Evolutionary conservation across 768 basidiomycete species (phyloP), one percentile per base, ranked within the genome.

Genomic region (Rhizopogon roseolus): DNA sequence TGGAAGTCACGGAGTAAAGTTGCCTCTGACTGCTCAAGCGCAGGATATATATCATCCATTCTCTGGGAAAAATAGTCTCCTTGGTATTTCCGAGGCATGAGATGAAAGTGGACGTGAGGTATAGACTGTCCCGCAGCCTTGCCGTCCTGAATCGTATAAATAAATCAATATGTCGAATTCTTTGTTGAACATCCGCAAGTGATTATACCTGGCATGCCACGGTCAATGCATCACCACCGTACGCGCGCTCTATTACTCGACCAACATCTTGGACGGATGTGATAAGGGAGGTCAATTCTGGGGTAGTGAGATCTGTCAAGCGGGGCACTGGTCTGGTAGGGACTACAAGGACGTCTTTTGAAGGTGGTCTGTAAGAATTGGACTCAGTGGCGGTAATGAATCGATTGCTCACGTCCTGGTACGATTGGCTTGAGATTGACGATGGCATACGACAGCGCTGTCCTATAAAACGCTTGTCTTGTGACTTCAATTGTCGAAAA

Each of bases 351-450:
- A 86, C 84, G 66, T 86, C 84, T 86, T 62, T 49, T 43, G 34
- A 29, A 36, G 32, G 13, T 32, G 43, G 22, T 22, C 37, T 38
- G 49, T 50, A 7, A 45, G 22, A 49, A 17, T 42, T 29, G 53
- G 49, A 16, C n/a, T 28, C 17, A 7, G 38, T 25, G 1, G 5
- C 6, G 1, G 5, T 7, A 10, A 13, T 32, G 1, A 22, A 8
- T n/a, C 6, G 11, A 25, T 10, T 39, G 80, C 91, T 72, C 69
- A 98, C 96, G 94, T 45, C 94, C 94, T 39, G 93, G 93, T 8
- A 95, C 84, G 59, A 97, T 85, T 1, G 95, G 96, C 62, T 93
- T 97, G 56, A 97, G 81, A 66, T 98, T 98, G 43, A 98, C 95
- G 57, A 97, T 87, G 1, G 90, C 96, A 68, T 81, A 89, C 0